Percentiles rank a stretch among this genome's conserved stretches.
Conservation (phyloP, 2,329 filamentous ascomycete species). For the Sporothrix pallida region DNA sequence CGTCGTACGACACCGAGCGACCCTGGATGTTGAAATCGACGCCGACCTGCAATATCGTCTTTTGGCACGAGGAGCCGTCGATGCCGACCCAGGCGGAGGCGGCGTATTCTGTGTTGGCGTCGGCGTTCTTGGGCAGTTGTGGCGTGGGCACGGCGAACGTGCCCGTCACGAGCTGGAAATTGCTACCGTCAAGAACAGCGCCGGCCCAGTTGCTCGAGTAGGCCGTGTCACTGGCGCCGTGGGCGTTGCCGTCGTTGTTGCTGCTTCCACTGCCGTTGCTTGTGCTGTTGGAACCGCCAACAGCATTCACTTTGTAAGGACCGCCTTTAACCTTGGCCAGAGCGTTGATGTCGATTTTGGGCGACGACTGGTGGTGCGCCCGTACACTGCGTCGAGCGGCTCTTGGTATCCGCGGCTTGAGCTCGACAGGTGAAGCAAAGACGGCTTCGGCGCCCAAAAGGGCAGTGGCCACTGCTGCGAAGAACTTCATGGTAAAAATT, state of each 20-base stretch:
- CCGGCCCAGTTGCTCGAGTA: slow-evolving; percentile 53
- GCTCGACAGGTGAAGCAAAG: slow-evolving; percentile 54
- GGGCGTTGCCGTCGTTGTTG: not conserved
- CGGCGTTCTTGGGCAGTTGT: slow-evolving; percentile 36
- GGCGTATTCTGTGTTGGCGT: slow-evolving; percentile 39
- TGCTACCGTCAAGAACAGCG: slow-evolving; percentile 34
- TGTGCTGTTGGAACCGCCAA: slow-evolving; percentile 38
- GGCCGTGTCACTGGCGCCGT: slow-evolving; percentile 9
- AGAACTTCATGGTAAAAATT: slow-evolving; percentile 54
- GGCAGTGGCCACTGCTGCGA: slow-evolving; percentile 46
- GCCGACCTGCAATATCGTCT: slow-evolving; percentile 43
- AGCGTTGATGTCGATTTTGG: not conserved
- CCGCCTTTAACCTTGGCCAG: slow-evolving; percentile 36
- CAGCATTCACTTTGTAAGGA: slow-evolving; percentile 31
- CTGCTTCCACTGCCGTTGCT: not conserved
- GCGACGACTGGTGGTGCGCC: slow-evolving; percentile 34
- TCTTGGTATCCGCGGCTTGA: slow-evolving; percentile 48
- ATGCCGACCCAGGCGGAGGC: slow-evolving; percentile 45
- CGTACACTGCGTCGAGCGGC: slow-evolving; percentile 41
- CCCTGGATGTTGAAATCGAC: slow-evolving; percentile 39
- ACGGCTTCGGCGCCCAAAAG: slow-evolving; percentile 47
- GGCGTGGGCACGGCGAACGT: slow-evolving; percentile 42
- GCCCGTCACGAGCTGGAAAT: slow-evolving; percentile 38
- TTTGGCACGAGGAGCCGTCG: slow-evolving; percentile 43
- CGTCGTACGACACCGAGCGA: slow-evolving; percentile 32